Evolutionary conservation across 495 filamentous ascomycete genomes (phyloP).

Genomic region (Hyaloscypha variabilis): DNA sequence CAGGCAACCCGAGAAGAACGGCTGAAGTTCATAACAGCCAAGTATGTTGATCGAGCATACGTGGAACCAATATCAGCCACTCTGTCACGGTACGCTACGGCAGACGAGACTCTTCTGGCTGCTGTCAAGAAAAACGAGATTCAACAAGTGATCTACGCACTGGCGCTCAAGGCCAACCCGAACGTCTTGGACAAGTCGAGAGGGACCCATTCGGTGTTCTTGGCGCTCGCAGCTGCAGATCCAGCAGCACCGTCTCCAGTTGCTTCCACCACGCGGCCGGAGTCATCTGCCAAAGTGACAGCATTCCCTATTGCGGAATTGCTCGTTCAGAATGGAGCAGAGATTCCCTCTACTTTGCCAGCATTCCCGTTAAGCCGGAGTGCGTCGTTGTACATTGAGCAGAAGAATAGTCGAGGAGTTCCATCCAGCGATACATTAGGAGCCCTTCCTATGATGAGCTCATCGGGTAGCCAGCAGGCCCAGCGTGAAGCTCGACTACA

Average conservation of each 20-base stretch:
- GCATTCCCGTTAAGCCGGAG: slow-evolving; percentile 76
- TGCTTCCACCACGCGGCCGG: slow-evolving; percentile 31
- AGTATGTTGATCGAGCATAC: slow-evolving; percentile 85
- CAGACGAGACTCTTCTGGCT: slow-evolving; percentile 90
- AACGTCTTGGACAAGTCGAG: slow-evolving; percentile 87
- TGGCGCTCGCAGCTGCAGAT: slow-evolving; percentile 93
- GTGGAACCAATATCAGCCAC: slow-evolving; percentile 78
- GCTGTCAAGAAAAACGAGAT: slow-evolving; percentile 95
- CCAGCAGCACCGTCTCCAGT: slow-evolving; percentile 68
- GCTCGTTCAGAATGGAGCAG: slow-evolving; percentile 90
- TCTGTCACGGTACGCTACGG: slow-evolving; percentile 72
- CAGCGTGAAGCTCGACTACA: slow-evolving; percentile 57
- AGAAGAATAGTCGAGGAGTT: slow-evolving; percentile 60
- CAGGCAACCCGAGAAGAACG: slow-evolving; percentile 85
- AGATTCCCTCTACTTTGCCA: slow-evolving; percentile 72
- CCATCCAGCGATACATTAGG: slow-evolving; percentile 20
- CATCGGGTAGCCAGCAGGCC: slow-evolving; percentile 24
- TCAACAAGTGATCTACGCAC: slow-evolving; percentile 84
- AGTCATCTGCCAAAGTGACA: slow-evolving; percentile 40
- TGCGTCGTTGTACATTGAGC: slow-evolving; percentile 82
- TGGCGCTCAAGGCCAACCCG: slow-evolving; percentile 85
- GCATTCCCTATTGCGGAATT: slow-evolving; percentile 89
- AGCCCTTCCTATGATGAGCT: slow-evolving; percentile 19
- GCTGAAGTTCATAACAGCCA: slow-evolving; percentile 89
- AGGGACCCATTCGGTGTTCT: slow-evolving; percentile 82